Evolutionary conservation across 345 rosid genomes (phyloP), one percentile per base, ranked within the genome.

Genomic region (Salix koriyanagi): DNA sequence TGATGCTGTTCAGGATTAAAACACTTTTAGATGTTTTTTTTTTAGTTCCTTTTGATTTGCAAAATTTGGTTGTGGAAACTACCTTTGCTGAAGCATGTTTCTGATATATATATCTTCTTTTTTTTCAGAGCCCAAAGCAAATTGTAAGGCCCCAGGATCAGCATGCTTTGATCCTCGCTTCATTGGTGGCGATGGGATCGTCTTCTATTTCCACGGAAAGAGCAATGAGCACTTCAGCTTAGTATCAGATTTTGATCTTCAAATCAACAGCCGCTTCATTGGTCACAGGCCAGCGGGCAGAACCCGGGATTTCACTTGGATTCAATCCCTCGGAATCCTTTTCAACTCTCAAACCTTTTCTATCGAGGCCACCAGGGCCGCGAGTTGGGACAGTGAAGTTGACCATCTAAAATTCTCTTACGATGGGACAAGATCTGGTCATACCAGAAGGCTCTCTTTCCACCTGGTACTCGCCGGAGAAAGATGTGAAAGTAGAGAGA

Each of bases 131-230:
- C 77, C 65, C 21, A 84, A 78, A 67, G 81, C 83, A 4, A 76
- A 44, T 69, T 84, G 89, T 56, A 52, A 86, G n/a, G 70, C 77
- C 30, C 88, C 83, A 12, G 91, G 91, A 80, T 84, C 93, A 48
- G 91, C 90, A 12, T 89, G 96, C 81, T 78, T 79, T 30, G 96
- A 91, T 68, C 93, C 91, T 12, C 79, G 90, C 3, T 91, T 89
- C 86, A 84, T 91, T 5, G 91, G 93, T 8, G 96, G 86, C 2
- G 93, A 88, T 18, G 87, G 91, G 14, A 78, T 85, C 52, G 87
- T 89, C 7, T 89, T 89, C 85, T 89, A 86, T 79, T 91, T 89
- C 80, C 93, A 91, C 42, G 96, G 93, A 60, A 84, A 85, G 79
- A 86, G 84, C 42, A 69, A 86, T 28, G 83, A 88, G 82, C 88